Conservation (phyloP, 2,329 filamentous ascomycete species). For the Fusarium chaquense region DNA sequence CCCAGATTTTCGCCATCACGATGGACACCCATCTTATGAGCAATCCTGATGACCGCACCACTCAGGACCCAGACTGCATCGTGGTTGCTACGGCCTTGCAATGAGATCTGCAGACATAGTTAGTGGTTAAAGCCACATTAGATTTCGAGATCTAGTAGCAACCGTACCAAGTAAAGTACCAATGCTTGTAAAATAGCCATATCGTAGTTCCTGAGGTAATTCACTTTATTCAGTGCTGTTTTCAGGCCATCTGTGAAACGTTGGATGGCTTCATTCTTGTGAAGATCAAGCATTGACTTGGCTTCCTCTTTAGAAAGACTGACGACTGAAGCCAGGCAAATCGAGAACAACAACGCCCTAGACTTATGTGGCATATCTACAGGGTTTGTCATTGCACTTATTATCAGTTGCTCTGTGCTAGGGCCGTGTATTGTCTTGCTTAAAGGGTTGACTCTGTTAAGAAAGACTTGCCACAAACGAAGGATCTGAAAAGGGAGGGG, state of each 20-base stretch:
- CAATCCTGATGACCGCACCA: slow-evolving; percentile 13
- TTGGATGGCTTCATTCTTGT: slow-evolving; percentile 2
- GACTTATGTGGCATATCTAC: neutral
- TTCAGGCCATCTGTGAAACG: slow-evolving; percentile 16
- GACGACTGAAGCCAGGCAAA: neutral
- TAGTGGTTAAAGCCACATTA: fast-evolving
- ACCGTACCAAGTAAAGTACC: neutral
- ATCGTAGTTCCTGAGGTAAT: slow-evolving; percentile 12
- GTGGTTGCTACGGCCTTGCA: slow-evolving; percentile 11
- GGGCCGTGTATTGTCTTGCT: slow-evolving; percentile 17
- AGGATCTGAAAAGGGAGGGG: slow-evolving; percentile 9
- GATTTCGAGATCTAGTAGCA: fast-evolving
- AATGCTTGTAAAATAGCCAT: slow-evolving; percentile 8
- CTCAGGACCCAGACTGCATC: slow-evolving; percentile 17
- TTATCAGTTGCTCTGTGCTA: slow-evolving; percentile 8
- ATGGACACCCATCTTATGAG: slow-evolving; percentile 16
- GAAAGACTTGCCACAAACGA: slow-evolving; percentile 17
- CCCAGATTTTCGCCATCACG: slow-evolving; percentile 12
- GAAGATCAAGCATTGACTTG: neutral
- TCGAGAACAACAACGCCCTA: slow-evolving; percentile 3
- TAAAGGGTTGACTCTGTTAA: slow-evolving; percentile 11
- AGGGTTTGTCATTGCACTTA: slow-evolving; percentile 13
- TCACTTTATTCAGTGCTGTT: slow-evolving; percentile 8
- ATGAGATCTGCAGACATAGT: neutral
- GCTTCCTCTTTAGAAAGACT: neutral